phyloP scores from a whole-genome alignment of 1,139 yeast species.

The Debaryomycetaceae sp. region DNA sequence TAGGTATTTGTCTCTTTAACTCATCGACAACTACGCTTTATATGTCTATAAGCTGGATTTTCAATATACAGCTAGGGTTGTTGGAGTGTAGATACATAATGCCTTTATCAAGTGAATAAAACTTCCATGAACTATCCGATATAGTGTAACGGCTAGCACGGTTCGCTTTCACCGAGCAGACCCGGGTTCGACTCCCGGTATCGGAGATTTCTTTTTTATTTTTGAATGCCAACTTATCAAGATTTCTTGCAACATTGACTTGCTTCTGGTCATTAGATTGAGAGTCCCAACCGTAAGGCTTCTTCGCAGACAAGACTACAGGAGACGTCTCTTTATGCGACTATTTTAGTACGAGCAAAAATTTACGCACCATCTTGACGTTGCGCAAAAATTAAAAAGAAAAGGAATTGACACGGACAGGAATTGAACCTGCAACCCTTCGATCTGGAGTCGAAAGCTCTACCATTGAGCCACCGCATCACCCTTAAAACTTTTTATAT shows the following conservation, averaged over 20 bases:
- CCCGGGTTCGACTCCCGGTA: conserved; percentile 85
- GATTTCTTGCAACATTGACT: not conserved
- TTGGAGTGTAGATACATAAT: too few relatives aligned
- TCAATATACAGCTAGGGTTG: too few relatives aligned
- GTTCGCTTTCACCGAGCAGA: conserved; percentile 80
- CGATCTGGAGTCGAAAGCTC: conserved; percentile 89
- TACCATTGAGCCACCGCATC: conserved; percentile 94
- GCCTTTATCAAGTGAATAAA: too few relatives aligned
- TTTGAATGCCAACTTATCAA: not conserved
- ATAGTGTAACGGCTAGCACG: conserved; percentile 82
- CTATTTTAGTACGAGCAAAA: too few relatives aligned
- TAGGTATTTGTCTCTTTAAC: too few relatives aligned
- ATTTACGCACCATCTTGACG: too few relatives aligned
- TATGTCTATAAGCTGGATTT: too few relatives aligned
- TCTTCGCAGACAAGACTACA: not conserved
- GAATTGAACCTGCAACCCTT: conserved; percentile 77
- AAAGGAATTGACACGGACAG: conserved; percentile 61
- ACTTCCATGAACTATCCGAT: conserved; percentile 41
- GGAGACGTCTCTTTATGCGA: not conserved
- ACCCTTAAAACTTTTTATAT: conserved; percentile 18
- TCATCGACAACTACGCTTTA: too few relatives aligned
- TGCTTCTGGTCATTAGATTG: too few relatives aligned
- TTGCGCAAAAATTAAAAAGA: conserved; percentile 4
- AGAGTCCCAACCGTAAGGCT: not conserved
- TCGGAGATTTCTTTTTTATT: conserved; percentile 47